Percentiles rank a stretch among this genome's conserved stretches.
These are phyloP conservation scores for Phytophthora cajani DNA, from an alignment of 352 stramenopile genomes.

Conservation along the genomic window DNA sequence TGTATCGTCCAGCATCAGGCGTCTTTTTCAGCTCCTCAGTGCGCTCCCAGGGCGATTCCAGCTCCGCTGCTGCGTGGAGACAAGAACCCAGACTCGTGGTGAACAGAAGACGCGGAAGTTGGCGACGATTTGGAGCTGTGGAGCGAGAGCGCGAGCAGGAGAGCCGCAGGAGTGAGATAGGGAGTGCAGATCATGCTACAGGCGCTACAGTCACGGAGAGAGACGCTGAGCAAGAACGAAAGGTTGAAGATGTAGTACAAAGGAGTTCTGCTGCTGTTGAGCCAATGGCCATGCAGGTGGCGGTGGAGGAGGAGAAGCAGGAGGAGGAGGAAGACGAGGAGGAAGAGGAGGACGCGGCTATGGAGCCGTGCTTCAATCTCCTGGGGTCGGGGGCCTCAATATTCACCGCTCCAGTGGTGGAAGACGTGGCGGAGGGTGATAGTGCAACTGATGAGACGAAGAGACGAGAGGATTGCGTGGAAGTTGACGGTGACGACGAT, in stretches of 20 bases:
- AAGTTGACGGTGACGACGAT: slow-evolving; percentile 13
- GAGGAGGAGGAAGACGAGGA: slow-evolving; percentile 18
- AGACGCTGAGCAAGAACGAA: neutral
- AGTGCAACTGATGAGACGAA: slow-evolving; percentile 16
- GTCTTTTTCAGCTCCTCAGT: slow-evolving; percentile 54
- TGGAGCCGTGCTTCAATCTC: slow-evolving; percentile 59
- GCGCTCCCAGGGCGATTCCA: neutral
- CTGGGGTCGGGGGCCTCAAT: slow-evolving; percentile 37
- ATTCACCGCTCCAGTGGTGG: slow-evolving; percentile 17
- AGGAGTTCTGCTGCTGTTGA: neutral
- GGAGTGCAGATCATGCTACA: neutral
- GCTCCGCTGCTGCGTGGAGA: slow-evolving; percentile 27
- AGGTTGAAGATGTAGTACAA: neutral
- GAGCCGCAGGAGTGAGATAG: slow-evolving; percentile 15
- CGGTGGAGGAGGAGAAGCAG: neutral
- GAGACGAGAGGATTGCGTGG: slow-evolving; percentile 5
- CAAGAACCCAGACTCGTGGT: slow-evolving; percentile 44
- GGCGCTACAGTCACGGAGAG: neutral
- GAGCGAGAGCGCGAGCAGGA: slow-evolving; percentile 11
- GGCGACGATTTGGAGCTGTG: neutral
- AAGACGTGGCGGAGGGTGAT: slow-evolving; percentile 4
- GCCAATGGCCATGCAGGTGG: neutral
- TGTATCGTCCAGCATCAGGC: slow-evolving; percentile 28
- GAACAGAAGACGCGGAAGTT: slow-evolving; percentile 35
- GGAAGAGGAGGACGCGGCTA: slow-evolving; percentile 14